These are phyloP conservation scores for Chlorella sp. DNA, from an alignment of 139 green algal species.

Conservation along the genomic window DNA sequence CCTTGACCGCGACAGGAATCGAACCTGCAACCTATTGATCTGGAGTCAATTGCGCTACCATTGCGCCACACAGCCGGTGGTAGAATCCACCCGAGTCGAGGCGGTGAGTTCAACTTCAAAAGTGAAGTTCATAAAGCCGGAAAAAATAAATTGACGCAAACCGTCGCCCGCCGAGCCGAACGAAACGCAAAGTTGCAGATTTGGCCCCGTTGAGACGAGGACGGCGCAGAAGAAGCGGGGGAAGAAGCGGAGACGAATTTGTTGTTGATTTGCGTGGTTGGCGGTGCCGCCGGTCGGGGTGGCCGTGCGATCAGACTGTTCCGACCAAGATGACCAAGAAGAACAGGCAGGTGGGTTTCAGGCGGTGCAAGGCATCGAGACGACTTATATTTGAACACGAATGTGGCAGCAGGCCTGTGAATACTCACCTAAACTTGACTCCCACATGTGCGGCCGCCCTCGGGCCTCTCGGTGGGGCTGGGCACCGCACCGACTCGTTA, in stretches of 20 bases:
- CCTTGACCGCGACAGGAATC: not conserved
- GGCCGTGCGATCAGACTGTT: no score
- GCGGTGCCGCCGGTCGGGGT: no score
- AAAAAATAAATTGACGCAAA: not conserved
- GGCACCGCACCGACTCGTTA: no score
- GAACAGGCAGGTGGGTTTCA: no score
- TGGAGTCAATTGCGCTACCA: conserved; percentile 4
- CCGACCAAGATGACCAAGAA: no score
- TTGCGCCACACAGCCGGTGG: conserved; percentile 2
- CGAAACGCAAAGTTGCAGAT: not conserved
- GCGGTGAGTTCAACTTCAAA: not conserved
- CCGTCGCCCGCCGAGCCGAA: no score
- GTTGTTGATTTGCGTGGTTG: not conserved
- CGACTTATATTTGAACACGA: no score
- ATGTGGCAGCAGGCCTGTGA: no score
- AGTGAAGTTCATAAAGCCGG: not conserved
- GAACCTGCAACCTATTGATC: conserved; percentile 5
- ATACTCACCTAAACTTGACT: no score
- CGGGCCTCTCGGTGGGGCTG: no score
- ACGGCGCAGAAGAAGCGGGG: not conserved
- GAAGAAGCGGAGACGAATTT: not conserved
- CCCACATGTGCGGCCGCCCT: no score
- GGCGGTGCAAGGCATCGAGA: no score
- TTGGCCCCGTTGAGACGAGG: not conserved
- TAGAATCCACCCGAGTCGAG: not conserved